These are phyloP conservation scores for Stevia rebaudiana DNA, from an alignment of 140 eudicot genomes.

Conservation along the genomic window DNA sequence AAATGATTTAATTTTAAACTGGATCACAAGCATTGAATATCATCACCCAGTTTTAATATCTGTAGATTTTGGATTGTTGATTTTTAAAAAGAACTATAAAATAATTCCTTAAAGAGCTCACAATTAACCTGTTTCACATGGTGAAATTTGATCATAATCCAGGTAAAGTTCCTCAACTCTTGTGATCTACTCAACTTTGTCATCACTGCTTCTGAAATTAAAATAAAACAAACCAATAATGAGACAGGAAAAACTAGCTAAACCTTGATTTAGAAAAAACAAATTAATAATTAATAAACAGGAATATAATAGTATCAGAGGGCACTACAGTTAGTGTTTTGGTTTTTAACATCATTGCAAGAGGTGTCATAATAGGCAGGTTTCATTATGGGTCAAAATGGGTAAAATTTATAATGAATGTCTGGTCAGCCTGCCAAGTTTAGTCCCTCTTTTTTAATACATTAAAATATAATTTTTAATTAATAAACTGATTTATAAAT, in stretches of 20 bases:
- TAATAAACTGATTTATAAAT: neutral
- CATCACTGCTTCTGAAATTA: conserved; percentile 2
- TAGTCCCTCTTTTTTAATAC: neutral
- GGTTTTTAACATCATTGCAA: neutral
- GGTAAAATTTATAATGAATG: neutral
- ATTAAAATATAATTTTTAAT: neutral
- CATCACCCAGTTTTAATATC: conserved; percentile 10
- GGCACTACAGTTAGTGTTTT: neutral
- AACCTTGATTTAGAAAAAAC: neutral
- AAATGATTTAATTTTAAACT: conserved; percentile 13
- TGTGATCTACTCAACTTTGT: conserved; percentile 24
- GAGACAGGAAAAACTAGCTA: conserved; percentile 1
- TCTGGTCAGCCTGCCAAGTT: neutral
- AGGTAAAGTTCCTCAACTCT: conserved; percentile 16
- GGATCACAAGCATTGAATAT: conserved; percentile 22
- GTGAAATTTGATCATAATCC: conserved; percentile 19
- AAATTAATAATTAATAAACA: neutral
- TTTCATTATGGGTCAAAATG: neutral
- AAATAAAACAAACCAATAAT: neutral
- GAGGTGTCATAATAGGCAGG: neutral
- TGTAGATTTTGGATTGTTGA: conserved; percentile 15
- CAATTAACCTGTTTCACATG: conserved; percentile 5
- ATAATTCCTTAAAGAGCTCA: neutral
- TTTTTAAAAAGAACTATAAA: neutral
- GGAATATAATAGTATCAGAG: neutral